Evolutionary conservation across 805 yeast genomes (phyloP), one percentile per base, ranked within the genome.

Genomic region (Isabelozyma gotoi): DNA sequence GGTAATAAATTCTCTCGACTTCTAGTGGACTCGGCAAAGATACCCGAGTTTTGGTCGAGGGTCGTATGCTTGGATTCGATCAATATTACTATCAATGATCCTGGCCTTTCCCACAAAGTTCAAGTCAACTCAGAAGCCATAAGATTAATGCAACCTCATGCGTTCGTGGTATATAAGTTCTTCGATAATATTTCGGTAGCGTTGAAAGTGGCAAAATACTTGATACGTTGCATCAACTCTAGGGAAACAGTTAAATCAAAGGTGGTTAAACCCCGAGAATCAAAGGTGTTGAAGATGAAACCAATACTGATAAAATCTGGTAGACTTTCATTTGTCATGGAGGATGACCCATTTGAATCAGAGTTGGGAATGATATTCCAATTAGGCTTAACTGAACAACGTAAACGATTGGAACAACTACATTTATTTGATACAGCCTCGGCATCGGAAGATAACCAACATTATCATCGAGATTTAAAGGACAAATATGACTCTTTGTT

Each of bases 1-100:
- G 37, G 39, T 5, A 50, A 55, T 24, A 51, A 55, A 7, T 65
- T 70, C 38, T 41, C 68, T 3, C 62, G 85, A 39, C 41, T 76
- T 3, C 67, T 81, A 45, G 77, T 77, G 1, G 80, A 77, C 40
- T 80, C 85, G 0, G 83, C 85, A 1, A 63, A 73, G 0, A 48
- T 67, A 2, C 60, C 67, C 2, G 68, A 65, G 2, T 61, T 57
- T 37, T 82, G 86, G 86, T 62, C 73, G 14, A 62, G 84, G 39
- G 51, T 82, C 29, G 31, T 73, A 2, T 64, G 75, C 29, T 53
- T 73, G 29, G 73, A 71, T 33, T 62, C 67, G 15, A 68, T 57
- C 36, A 45, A 45, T 5, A 31, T 60, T 7, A 12, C 19, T 1
- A 27, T 53, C 2, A 41, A 52, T 32, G 46, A 51, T 16, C 44